Evolutionary conservation across 441 rosid species (phyloP), one percentile per base, ranked within the genome.

Genomic region (Kokia cookei): DNA sequence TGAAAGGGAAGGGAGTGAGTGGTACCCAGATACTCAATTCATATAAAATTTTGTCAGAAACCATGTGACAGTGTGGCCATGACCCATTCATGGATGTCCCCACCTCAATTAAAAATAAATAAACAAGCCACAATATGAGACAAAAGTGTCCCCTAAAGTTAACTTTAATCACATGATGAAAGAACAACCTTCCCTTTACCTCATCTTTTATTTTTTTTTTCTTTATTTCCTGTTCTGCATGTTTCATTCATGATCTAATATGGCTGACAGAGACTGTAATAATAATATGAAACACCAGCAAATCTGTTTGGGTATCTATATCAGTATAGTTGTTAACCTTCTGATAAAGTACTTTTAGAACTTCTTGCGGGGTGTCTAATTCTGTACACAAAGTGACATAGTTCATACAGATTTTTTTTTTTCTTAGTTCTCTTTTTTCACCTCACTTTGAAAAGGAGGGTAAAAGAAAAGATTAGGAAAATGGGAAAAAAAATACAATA

Each of bases 41-140:
- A 82, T 75, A 65, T 59, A 76, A 15, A 22, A 17, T 83, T 54
- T 17, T 55, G 89, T 84, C 87, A 86, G 89, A 80, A 78, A 81
- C 86, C 91, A 87, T 87, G 93, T 87, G 91, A 83, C 60, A 71
- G 43, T 71, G 78, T 87, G 93, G 89, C 83, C 92, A 19, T 85
- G 54, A 55, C 64, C 84, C 85, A 78, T 85, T 86, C 84, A 84
- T 84, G 80, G 86, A 29, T 58, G 7, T 11, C 15, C 65, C 19
- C 19, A 84, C 88, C 86, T 75, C 77, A 55, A 22, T 32, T 32
- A 9, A 55, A 55, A 19, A 54, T 19, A 55, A 22, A 55, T 32
- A 85, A 80, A 82, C 80, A 82, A 73, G 80, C 86, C 85, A 77
- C 83, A 81, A 78, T 76, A 83, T 86, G 89, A 85, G 92, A 85